Evolutionary conservation across 768 basidiomycete genomes (phyloP).

Genomic region (Chiua virens): DNA sequence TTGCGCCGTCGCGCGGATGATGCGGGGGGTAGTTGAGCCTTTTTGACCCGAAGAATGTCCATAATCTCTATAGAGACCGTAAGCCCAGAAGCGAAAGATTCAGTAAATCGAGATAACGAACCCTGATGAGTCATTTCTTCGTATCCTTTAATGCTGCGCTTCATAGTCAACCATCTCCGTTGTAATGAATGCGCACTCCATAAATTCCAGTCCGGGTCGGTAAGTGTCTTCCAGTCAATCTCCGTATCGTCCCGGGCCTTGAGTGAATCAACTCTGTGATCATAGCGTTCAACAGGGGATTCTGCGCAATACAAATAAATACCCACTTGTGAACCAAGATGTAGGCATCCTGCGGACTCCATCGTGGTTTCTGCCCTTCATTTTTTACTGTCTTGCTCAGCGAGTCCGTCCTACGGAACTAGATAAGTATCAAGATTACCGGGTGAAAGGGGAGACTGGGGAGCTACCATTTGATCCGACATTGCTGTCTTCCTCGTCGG

Average conservation of each 20-base stretch:
- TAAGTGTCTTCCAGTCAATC: conserved; percentile 79
- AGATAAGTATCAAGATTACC: conserved; percentile 1
- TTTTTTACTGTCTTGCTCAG: conserved; percentile 72
- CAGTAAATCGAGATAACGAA: conserved; percentile 29
- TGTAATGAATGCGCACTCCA: conserved; percentile 84
- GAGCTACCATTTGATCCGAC: conserved; percentile 81
- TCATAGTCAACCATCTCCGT: conserved; percentile 80
- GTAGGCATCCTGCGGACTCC: conserved; percentile 74
- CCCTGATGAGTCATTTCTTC: conserved; percentile 83
- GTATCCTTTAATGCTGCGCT: conserved; percentile 69
- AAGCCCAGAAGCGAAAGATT: conserved; percentile 2
- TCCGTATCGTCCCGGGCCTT: conserved; percentile 79
- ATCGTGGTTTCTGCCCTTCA: conserved; percentile 66
- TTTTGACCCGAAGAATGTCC: conserved; percentile 76
- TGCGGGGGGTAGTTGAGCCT: conserved; percentile 52
- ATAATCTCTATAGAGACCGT: conserved; percentile 59
- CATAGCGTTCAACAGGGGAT: neutral
- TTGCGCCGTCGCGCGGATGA: conserved; percentile 46
- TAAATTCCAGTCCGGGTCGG: conserved; percentile 76
- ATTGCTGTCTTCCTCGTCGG: conserved; percentile 76
- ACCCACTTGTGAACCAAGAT: conserved; percentile 78
- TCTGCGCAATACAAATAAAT: neutral
- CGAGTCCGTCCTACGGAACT: conserved; percentile 63
- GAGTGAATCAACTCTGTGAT: conserved; percentile 65
- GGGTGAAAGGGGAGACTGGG: conserved; percentile 6